Evolutionary conservation across 2,329 filamentous ascomycete genomes (phyloP).

Genomic region (Pseudocercospora fijiensis): DNA sequence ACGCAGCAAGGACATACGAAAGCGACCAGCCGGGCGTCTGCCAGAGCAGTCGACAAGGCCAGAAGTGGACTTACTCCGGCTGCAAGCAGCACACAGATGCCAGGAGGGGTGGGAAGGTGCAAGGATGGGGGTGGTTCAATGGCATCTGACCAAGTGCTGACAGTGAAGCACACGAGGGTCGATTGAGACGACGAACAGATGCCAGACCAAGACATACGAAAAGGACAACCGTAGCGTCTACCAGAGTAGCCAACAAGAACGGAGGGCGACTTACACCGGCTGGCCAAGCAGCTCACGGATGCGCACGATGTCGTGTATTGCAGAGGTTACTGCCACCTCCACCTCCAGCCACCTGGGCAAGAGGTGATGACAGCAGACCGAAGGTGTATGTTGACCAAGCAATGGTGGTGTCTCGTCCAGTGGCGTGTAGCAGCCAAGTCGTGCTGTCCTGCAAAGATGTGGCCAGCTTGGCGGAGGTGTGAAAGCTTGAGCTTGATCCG

Average conservation of each 20-base stretch:
- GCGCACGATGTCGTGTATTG: neutral
- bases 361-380: neutral
- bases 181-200: no score
- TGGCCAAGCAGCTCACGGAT: constrained; percentile 9
- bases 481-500: neutral
- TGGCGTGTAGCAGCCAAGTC: neutral
- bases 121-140: no score
- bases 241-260: neutral
- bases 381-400: neutral
- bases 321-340: neutral
- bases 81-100: constrained; percentile 11
- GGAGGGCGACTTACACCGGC: constrained; percentile 13
- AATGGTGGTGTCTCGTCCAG: neutral
- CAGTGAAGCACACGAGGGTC: no score
- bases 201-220: neutral
- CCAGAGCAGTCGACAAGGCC: neutral
- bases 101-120: no score
- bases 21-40: neutral
- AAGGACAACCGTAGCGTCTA: neutral
- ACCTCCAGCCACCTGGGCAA: neutral
- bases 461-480: neutral
- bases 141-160: no score
- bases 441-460: neutral
- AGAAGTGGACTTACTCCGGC: constrained; percentile 13
- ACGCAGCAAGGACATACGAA: neutral